Conservation (phyloP, 495 filamentous ascomycete species). For the Pyrenula aspistea region DNA sequence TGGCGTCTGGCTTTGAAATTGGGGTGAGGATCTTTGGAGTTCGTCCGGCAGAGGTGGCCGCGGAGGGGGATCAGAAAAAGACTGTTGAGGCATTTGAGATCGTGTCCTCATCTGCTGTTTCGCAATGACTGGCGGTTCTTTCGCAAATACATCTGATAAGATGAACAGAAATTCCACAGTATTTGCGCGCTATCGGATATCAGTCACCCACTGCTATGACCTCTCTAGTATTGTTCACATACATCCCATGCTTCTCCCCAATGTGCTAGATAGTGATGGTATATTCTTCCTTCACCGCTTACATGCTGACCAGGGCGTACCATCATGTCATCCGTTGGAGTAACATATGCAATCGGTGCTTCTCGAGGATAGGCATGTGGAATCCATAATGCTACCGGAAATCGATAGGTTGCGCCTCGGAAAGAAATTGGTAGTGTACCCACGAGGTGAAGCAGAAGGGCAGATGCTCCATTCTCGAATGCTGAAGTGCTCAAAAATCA, state of each 20-base stretch:
- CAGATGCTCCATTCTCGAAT: constrained; percentile 76
- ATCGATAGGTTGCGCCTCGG: constrained; percentile 79
- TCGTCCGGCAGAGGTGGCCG: constrained; percentile 25
- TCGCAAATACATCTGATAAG: constrained; percentile 78
- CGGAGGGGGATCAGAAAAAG: constrained; percentile 8
- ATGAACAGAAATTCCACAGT: constrained; percentile 71
- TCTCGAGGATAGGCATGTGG: constrained; percentile 84
- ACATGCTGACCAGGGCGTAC: constrained; percentile 90
- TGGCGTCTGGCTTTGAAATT: constrained; percentile 22
- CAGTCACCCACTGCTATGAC: constrained; percentile 10
- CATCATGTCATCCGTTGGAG: constrained; percentile 76
- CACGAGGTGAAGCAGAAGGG: constrained; percentile 74
- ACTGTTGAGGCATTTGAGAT: constrained; percentile 5
- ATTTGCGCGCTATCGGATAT: constrained; percentile 55
- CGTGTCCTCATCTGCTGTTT: constrained; percentile 34
- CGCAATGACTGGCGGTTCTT: constrained; percentile 82
- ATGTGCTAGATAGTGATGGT: constrained; percentile 86
- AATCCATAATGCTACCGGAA: constrained; percentile 91
- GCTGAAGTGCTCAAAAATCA: constrained; percentile 35
- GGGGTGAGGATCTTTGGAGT: constrained; percentile 42
- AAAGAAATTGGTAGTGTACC: constrained; percentile 83
- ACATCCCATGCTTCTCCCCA: constrained; percentile 90
- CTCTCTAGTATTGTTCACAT: constrained; percentile 24
- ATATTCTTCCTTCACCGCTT: constrained; percentile 84
- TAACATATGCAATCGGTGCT: constrained; percentile 77